These are phyloP conservation scores for Globisporangium sylvaticum DNA, from an alignment of 352 stramenopile genomes.

Conservation along the genomic window DNA sequence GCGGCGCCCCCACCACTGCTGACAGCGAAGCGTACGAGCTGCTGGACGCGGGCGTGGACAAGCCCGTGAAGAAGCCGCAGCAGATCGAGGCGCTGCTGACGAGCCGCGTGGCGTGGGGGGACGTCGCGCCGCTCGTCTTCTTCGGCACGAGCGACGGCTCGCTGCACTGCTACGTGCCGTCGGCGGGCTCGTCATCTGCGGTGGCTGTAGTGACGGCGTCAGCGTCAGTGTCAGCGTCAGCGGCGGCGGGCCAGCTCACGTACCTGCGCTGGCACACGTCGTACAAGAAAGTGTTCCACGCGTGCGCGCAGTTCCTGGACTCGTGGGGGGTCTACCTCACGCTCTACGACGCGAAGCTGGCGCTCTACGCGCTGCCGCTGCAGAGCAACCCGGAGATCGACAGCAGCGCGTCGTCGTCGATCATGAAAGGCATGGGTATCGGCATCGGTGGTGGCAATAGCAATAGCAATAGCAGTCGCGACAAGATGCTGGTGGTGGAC, in stretches of 20 bases:
- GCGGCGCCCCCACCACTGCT: too few relatives aligned
- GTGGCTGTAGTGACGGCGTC: not conserved
- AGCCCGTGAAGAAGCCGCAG: constrained; percentile 45
- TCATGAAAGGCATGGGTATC: constrained; percentile 15
- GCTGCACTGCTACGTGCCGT: constrained; percentile 54
- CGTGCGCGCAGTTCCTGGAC: constrained; percentile 52
- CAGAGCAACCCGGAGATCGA: constrained; percentile 39
- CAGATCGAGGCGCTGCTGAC: constrained; percentile 46
- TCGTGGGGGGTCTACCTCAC: constrained; percentile 66
- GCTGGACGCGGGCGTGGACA: constrained; percentile 47
- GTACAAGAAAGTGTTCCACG: constrained; percentile 62
- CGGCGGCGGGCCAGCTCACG: constrained; percentile 9
- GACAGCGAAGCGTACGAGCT: constrained; percentile 35
- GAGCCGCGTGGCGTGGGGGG: constrained; percentile 32
- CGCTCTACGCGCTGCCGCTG: constrained; percentile 60
- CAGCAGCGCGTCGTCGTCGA: constrained; percentile 16
- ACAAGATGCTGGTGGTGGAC: constrained; percentile 38
- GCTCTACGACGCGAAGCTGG: constrained; percentile 50
- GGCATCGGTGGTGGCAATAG: constrained; percentile 9
- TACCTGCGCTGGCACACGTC: constrained; percentile 47
- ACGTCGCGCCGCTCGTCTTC: constrained; percentile 49
- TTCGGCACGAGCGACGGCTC: constrained; percentile 50
- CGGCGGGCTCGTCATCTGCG: constrained; percentile 5
- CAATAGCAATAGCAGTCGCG: constrained; percentile 1
- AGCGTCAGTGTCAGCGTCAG: not conserved